Conservation (phyloP, 139 green algal genomes). For the Gonium pectorale region DNA sequence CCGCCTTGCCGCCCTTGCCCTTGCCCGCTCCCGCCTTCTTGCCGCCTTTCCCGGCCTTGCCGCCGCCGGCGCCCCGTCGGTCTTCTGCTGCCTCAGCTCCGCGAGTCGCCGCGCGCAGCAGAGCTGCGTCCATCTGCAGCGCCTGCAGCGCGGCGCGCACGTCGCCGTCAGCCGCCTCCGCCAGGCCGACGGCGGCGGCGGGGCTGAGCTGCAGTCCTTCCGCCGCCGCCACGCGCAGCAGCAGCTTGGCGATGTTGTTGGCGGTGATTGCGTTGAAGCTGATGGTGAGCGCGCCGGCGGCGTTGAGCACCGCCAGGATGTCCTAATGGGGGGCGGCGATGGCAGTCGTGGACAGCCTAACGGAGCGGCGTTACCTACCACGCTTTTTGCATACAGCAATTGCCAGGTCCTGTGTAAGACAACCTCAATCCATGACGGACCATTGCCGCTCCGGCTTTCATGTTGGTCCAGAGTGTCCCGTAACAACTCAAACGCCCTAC, state of each 20-base stretch:
- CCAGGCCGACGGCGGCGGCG: constrained; percentile 52
- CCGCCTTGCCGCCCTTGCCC: neutral
- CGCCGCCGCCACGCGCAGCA: constrained; percentile 28
- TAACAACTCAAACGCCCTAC: constrained; percentile 25
- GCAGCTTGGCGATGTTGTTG: constrained; percentile 62
- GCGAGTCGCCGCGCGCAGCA: neutral
- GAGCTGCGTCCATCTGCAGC: constrained; percentile 50
- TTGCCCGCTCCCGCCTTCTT: neutral
- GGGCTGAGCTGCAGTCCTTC: constrained; percentile 43
- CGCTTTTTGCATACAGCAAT: no score
- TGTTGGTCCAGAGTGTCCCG: no score
- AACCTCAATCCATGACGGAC: no score
- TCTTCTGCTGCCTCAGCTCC: neutral
- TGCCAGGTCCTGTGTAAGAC: no score
- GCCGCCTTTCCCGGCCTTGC: neutral
- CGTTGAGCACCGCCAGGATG: constrained; percentile 63
- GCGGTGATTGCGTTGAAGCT: constrained; percentile 76
- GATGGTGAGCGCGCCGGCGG: constrained; percentile 58
- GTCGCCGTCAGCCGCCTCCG: constrained; percentile 53
- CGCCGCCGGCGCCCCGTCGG: neutral
- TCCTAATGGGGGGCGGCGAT: constrained; percentile 67
- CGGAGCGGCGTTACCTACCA: no score
- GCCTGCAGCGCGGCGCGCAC: constrained; percentile 61
- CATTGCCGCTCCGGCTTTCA: no score
- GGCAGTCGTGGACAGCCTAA: no score